phyloP scores from a whole-genome alignment of 768 basidiomycete genomes.

The Trichaptum fuscoviolaceum region DNA sequence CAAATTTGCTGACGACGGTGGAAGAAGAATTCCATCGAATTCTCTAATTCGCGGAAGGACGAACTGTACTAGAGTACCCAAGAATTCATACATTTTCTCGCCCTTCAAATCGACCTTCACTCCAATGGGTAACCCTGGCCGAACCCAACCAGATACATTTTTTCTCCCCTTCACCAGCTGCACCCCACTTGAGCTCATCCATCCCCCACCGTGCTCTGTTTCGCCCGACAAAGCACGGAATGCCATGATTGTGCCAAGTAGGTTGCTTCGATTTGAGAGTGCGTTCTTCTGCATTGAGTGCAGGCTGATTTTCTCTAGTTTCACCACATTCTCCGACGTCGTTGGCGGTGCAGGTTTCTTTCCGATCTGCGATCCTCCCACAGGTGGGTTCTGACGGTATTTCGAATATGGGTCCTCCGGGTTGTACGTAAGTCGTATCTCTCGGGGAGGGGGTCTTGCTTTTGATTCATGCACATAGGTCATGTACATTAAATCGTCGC shows the following conservation, averaged over 20 bases:
- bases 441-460: slow-evolving; percentile 47
- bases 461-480: slow-evolving; percentile 74
- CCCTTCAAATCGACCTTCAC: slow-evolving; percentile 90
- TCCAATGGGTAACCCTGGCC: slow-evolving; percentile 76
- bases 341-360: slow-evolving; percentile 63
- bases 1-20: slow-evolving; percentile 62
- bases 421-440: slow-evolving; percentile 66
- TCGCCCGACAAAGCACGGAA: slow-evolving; percentile 85
- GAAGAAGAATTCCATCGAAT: slow-evolving; percentile 78
- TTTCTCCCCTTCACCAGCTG: slow-evolving; percentile 68
- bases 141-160: slow-evolving; percentile 76
- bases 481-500: slow-evolving; percentile 92
- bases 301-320: slow-evolving; percentile 78
- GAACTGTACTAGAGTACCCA: slow-evolving; percentile 84
- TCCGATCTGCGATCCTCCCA: slow-evolving; percentile 60
- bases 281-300: slow-evolving; percentile 86
- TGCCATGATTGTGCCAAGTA: slow-evolving; percentile 85
- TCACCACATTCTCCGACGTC: slow-evolving; percentile 63
- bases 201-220: slow-evolving; percentile 66
- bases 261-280: slow-evolving; percentile 57
- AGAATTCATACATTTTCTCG: slow-evolving; percentile 91
- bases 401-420: slow-evolving; percentile 78
- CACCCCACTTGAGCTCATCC: slow-evolving; percentile 66
- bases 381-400: slow-evolving; percentile 68
- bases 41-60: slow-evolving; percentile 93